Evolutionary conservation across 2,329 filamentous ascomycete species (phyloP), one percentile per base, ranked within the genome.

Genomic region (Didymella pinodella): DNA sequence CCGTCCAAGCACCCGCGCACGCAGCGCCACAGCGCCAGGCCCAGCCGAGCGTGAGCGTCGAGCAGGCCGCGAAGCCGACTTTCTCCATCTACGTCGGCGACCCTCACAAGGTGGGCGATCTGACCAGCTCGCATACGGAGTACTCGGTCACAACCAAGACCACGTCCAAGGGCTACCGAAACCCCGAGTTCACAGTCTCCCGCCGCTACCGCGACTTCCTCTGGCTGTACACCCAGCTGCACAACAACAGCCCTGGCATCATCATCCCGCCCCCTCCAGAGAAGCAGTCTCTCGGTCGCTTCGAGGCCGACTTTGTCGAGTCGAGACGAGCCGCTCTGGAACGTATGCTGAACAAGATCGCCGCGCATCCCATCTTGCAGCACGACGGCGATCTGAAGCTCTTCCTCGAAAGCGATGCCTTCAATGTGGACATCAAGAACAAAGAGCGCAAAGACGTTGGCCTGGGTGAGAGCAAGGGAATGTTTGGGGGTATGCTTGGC

Each of bases 81-180:
- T 99, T 98, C 78, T 83, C 91, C 48, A 98, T 99, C 70, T 88
- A 85, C 2, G 95, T 99, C 22, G 95, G 95, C 57, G 95, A 99
- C 79, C 95, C 95, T 54, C 93, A 97, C 80, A 99, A 98, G 81
- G 94, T 99, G 66, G 95, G 95, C 59, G 95, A 98, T 78, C 79
- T 98, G 76, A 97, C 95, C 8, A 97, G 91, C 77, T 97, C 93
- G 64, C 95, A 99, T 78, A 99, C 97, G 65, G 95, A 98, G 47
- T 99, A 99, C 80, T 92, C 92, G 70, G 95, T 99, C 65, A 86
- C 91, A 71, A 99, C 95, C 58, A 95, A 90, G 91, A 99, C 95
- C 12, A 91, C 92, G 0, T 98, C 94, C 36, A 97, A 97, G 81
- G 95, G 93, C 50, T 99, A 98, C 79, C 91, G 91, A 74, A 90